Base-by-base conservation (phyloP, 805 yeast species). In the Lipomyces spencermartinsiae region DNA sequence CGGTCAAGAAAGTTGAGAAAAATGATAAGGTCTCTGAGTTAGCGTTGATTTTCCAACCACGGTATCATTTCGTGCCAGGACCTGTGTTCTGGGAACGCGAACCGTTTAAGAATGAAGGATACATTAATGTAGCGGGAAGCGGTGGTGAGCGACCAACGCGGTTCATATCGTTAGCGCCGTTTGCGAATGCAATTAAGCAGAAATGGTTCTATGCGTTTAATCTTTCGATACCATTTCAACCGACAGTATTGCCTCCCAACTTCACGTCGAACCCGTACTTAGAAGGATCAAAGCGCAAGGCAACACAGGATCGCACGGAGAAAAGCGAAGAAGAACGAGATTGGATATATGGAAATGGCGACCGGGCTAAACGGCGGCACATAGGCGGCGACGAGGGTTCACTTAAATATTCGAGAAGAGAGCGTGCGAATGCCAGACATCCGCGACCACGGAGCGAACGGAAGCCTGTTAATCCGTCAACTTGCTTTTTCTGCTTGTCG, bases 401-500 rank as follows among this genome's bases (percentile, higher is more conserved):
- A 10, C 54, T 19, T 8, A 46, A 46, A 59, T 6, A 22, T 5
- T 12, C 31, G 29, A 31, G 60, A 14, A 39, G 29, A 2, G 51
- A 56, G n/a, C 58, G 63, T 33, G 55, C 66, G 14, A 51, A 66
- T 69, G 72, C 37, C 59, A 22, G 61, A 58, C 66, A 16, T 39
- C 63, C 31, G 73, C 73, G 33, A 55, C 65, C 56, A 64, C 69
- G 71, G 25, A 57, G 46, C 19, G 61, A 64, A 14, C 58, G 59
- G 4, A 56, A 53, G 39, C 58, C 55, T 19, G 62, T 66, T 33
- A 70, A 70, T 33, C 71, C 75, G 12, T 71, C 73, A 19, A 34
- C 65, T 10, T 93, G 98, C 75, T 93, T 91, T 78, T 91, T 93
- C 75, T 93, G 97, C 76, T 83, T 93, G 22, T 86, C 94, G 0